Base-by-base conservation (phyloP, 2,329 filamentous ascomycete species). In the Fusarium zealandicum region DNA sequence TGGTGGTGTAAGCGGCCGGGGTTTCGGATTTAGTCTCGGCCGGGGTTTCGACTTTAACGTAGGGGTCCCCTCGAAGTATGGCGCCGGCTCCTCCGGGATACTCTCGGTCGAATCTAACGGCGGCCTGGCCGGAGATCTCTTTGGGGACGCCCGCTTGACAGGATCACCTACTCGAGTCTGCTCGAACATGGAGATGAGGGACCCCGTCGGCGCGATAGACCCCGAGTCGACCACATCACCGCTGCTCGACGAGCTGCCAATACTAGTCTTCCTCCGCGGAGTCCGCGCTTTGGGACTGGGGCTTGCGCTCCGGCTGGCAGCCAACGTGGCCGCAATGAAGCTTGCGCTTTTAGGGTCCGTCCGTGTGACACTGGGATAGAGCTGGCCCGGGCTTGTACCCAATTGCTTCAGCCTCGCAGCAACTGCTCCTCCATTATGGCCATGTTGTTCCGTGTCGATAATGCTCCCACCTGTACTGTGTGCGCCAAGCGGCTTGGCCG, bases 161-260 rank as follows among this genome's bases (percentile, higher is more conserved):
- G 72, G 71, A 37, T 75, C 71, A n/a, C 61, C 63, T 13, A 58
- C 61, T 42, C 51, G 59, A 35, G 75, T 79, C 58, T 80, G 76
- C 72, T 92, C 89, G 61, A 91, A 91, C 75, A 90, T 80, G 32
- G 82, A 82, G 47, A 91, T 87, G 16, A 91, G 76, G 5, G 85
- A 82, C 3, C 78, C 84, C 0, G 88, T 87, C 0, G 88, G 80
- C 18, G 82, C 76, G 42, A 89, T 86, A 6, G 84, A 76, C 1
- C 78, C 80, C 9, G 82, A 82, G 67, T 90, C 70, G 28, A 74
- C 68, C 43, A 68, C 64, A 37, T 72, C 64, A 42, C 65, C 65
- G 40, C 53, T 59, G 28, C 54, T 60, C 6, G 63, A 61, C 3
- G 68, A 60, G 53, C 72, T 65, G 14, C 69, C 71, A 17, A 66